Base-by-base conservation (phyloP, 2,329 filamentous ascomycete species). In the Colletotrichum orbiculare region DNA sequence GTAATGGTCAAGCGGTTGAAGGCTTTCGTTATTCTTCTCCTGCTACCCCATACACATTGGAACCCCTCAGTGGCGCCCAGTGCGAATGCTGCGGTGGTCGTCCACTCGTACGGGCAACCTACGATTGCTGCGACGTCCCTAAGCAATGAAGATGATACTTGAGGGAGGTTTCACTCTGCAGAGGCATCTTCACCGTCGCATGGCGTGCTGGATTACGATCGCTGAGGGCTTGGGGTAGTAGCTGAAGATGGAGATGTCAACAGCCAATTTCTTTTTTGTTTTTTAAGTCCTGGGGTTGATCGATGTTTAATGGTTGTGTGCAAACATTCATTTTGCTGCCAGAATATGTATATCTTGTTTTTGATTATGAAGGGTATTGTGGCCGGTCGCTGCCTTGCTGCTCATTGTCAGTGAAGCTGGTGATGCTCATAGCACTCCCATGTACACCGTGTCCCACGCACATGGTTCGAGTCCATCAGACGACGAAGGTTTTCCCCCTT, bases 131-230 rank as follows among this genome's bases (percentile, higher is more conserved):
- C 77, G 78, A 81, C 76, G 79, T 79, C 82, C 87, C 78, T 90
- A 85, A 89, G 88, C 85, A 87, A 86, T 89, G 88, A 85, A 87
- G 85, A 87, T 81, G 73, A 90, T 75, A 73, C 87, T 89, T 87
- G 83, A 90, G 88, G 84, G 87, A 89, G 88, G 88, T 63, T 79
- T 90, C 85, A 90, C 88, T 89, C 86, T 88, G 87, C 88, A 90
- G 86, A 89, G 87, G 77, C 77, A 82, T 88, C 83, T 87, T 85
- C 87, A 86, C 87, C 88, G 86, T 89, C 84, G 83, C 83, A 83
- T 90, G 87, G 88, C 88, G 87, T 80, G 82, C 79, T 87, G 88
- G 88, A 90, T 84, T 77, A 89, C 88, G 86, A 83, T 83, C 81
- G 83, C 79, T 82, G 75, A 82, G 84, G 85, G 85, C 77, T 79